Base-by-base conservation (phyloP, 2,329 filamentous ascomycete species). In the Capronia coronata region DNA sequence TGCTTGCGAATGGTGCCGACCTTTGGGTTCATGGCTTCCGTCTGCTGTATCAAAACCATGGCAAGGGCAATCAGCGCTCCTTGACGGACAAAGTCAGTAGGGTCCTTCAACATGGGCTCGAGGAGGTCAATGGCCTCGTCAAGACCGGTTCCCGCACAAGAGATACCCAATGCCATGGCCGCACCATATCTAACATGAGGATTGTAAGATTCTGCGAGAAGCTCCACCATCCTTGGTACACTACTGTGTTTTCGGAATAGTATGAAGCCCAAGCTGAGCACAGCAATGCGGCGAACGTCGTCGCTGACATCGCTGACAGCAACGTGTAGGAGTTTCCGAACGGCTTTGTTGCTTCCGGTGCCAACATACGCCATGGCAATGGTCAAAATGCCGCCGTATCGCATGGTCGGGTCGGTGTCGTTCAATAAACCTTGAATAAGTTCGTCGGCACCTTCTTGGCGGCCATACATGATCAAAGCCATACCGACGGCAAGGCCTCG, bases 41-140 rank as follows among this genome's bases (percentile, higher is more conserved):
- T 98, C 68, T 97, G 93, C 71, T 98, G 93, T n/a, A 96, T 87
- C 78, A 98, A 84, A 62, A 98, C 95, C 93, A 98, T 98, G 52
- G 93, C 82, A 50, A 97, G 77, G 2, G 93, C 82, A 61, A 98
- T 97, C 56, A 97, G 75, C 34, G 93, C 91, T 65, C 94, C 93
- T 70, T 98, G 93, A 60, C 94, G 84, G 45, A 98, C 93, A 66
- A 98, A 98, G 72, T 98, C 93, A 51, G 90, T 94, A 6, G 93
- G 94, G 62, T 98, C 93, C 75, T 97, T 98, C 75, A 96, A 90
- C 93, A 98, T 98, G 14, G 93, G 93, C 73, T 98, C 93, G 3
- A 98, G 78, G 14, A 98, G 77, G 63, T 98, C 93, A 55, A 97
- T 93, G 18, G 94, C 93, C 71, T 98, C 93, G 56, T 95, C 89